Evolutionary conservation across 148 eudicot genomes (phyloP).

Genomic region (Cornus florida): DNA sequence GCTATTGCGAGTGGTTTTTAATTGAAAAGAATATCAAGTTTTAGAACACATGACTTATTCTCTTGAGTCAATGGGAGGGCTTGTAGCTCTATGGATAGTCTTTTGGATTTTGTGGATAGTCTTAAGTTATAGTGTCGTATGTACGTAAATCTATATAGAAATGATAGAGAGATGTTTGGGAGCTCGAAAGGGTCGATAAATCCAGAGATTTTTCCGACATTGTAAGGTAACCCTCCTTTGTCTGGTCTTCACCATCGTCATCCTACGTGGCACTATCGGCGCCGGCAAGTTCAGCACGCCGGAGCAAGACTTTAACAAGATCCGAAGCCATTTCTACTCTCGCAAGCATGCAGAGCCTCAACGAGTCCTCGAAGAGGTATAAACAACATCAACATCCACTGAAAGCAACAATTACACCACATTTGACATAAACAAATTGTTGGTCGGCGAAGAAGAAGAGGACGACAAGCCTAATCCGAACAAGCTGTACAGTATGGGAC

Average conservation of each 20-base stretch:
- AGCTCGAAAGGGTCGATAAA: slow-evolving; percentile 24
- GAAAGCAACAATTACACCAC: neutral
- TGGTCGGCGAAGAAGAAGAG: neutral
- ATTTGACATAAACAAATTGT: neutral
- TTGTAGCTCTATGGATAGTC: too few species aligned
- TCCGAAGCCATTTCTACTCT: neutral
- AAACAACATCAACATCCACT: neutral
- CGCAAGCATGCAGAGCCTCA: neutral
- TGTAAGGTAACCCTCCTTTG: neutral
- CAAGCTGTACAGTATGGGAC: neutral
- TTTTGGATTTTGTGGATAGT: too few species aligned
- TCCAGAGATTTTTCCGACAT: slow-evolving; percentile 26
- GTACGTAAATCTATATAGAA: too few species aligned
- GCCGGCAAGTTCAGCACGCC: neutral
- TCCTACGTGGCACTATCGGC: neutral
- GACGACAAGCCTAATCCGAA: neutral
- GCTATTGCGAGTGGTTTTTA: too few species aligned
- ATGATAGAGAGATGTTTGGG: slow-evolving; percentile 39
- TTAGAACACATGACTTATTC: too few species aligned
- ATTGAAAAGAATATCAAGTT: too few species aligned
- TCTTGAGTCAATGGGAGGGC: too few species aligned
- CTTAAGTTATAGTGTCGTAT: too few species aligned
- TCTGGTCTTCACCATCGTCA: neutral
- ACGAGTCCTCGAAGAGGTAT: neutral
- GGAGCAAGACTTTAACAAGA: neutral